Percentiles rank a stretch among this genome's conserved stretches.
Evolutionary conservation across 164 flowering plant species (phyloP).

Genomic region (Magnolia officinalis): DNA sequence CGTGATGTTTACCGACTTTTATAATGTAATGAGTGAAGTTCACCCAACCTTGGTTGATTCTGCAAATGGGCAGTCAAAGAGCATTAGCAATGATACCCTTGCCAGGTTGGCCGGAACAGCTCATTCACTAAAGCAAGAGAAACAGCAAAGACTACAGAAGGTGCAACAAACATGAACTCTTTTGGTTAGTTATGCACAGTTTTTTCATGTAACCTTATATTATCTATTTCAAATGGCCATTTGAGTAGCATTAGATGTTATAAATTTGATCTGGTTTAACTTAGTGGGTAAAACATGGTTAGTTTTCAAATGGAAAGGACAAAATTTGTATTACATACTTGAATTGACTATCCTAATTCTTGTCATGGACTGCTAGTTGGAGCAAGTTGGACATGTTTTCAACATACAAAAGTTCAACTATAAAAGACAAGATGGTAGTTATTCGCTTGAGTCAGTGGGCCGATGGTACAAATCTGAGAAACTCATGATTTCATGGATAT

Average conservation of each 20-base stretch:
- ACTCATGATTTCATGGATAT: no score
- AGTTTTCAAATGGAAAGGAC: slow-evolving; percentile 1
- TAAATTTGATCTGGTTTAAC: background rate
- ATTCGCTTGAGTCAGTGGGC: background rate
- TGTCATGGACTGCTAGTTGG: background rate
- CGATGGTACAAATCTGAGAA: no score
- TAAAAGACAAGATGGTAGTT: background rate
- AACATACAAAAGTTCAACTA: background rate
- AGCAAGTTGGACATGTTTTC: background rate
- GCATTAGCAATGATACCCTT: slow-evolving; percentile 86
- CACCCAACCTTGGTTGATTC: slow-evolving; percentile 60
- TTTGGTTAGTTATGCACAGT: background rate
- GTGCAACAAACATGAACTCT: slow-evolving; percentile 23
- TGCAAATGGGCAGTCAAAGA: slow-evolving; percentile 36
- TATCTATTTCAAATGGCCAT: background rate
- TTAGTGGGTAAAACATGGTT: background rate
- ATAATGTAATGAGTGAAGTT: slow-evolving; percentile 41
- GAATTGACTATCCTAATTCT: no score
- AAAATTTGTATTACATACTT: background rate
- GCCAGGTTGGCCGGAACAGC: slow-evolving; percentile 46
- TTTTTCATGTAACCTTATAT: background rate
- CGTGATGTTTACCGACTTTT: slow-evolving; percentile 58
- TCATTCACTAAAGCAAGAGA: slow-evolving; percentile 56
- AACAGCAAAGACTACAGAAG: slow-evolving; percentile 69
- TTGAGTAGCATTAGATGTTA: background rate